These are phyloP conservation scores for Fusarium sp. DNA, from an alignment of 2,329 filamentous ascomycete species.

Conservation along the genomic window DNA sequence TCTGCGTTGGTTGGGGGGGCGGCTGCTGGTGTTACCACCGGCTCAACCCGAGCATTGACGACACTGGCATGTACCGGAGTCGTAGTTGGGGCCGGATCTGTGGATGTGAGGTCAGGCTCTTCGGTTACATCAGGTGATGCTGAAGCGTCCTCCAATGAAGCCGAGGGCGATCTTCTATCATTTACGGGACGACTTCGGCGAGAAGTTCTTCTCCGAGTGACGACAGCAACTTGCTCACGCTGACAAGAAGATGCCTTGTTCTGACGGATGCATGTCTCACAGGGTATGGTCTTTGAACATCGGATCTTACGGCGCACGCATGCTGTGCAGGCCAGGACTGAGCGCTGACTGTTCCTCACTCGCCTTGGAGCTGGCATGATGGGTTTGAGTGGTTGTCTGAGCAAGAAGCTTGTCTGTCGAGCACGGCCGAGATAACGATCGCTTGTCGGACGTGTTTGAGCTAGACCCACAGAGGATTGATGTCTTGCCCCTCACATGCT, in stretches of 20 bases:
- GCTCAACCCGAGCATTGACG: neutral
- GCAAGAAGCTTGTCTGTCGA: neutral
- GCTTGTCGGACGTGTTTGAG: neutral
- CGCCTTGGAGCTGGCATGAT: neutral
- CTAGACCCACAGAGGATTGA: neutral
- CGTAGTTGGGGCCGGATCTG: neutral
- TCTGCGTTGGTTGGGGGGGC: neutral
- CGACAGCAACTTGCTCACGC: neutral
- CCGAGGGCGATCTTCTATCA: neutral
- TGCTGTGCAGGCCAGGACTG: neutral
- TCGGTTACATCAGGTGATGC: neutral
- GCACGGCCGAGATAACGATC: neutral
- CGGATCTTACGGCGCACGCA: neutral
- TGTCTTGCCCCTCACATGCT: neutral
- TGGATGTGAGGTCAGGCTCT: neutral
- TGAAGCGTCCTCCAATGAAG: neutral
- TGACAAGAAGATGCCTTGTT: neutral
- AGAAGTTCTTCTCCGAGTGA: neutral
- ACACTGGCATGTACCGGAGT: neutral
- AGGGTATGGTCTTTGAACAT: neutral
- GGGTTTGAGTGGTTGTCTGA: neutral
- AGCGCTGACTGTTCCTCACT: neutral
- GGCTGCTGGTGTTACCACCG: neutral
- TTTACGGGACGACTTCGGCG: neutral
- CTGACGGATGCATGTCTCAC: neutral